Conservation (phyloP, 129 eudicot species). For the Centaurea solstitialis region DNA sequence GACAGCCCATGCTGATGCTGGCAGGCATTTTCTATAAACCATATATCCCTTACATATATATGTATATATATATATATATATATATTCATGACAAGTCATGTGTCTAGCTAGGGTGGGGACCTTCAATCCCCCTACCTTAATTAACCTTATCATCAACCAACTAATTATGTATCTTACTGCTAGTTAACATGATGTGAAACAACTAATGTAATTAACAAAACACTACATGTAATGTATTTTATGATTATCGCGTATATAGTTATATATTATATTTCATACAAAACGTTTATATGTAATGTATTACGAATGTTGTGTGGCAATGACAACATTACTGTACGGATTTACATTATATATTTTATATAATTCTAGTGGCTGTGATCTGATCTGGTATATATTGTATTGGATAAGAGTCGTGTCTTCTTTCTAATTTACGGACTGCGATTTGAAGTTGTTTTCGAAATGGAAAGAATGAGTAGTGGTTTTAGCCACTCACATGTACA, state of each 20-base stretch:
- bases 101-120: constrained; percentile 22
- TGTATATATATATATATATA: not conserved
- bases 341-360: too few species aligned
- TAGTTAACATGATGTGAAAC: not conserved
- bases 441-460: not conserved
- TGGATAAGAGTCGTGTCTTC: not conserved
- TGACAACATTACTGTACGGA: not conserved
- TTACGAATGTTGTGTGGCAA: not conserved
- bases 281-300: not conserved
- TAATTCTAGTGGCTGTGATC: not conserved
- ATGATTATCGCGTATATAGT: not conserved
- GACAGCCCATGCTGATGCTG: constrained; percentile 36
- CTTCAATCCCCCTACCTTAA: constrained; percentile 10
- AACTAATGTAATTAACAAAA: not conserved
- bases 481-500: not conserved
- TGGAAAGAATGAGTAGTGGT: not conserved
- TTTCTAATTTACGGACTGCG: not conserved
- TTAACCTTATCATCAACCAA: not conserved
- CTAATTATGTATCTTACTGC: not conserved
- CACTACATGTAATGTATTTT: not conserved
- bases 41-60: not conserved
- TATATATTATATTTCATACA: not conserved
- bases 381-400: not conserved
- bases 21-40: constrained; percentile 14
- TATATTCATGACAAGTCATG: constrained; percentile 25